Percentiles rank a stretch among this genome's conserved stretches.
phyloP scores from a whole-genome alignment of 2,329 filamentous ascomycete species.

The Aphanoascus verrucosus region DNA sequence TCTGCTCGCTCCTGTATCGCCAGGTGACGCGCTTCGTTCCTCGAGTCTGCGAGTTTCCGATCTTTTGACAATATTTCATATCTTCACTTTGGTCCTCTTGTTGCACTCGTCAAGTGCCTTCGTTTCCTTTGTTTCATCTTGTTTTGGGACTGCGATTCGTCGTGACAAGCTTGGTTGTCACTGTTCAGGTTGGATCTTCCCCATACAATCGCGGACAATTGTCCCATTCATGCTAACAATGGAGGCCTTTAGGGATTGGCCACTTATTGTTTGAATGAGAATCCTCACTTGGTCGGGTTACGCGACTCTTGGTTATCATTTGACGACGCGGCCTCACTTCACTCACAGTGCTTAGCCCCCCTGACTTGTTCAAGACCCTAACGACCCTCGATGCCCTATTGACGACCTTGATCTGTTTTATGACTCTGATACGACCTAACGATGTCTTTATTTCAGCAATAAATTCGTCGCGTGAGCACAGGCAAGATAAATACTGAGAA shows the following conservation, averaged over 20 bases:
- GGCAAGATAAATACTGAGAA: background rate
- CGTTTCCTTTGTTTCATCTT: slow-evolving; percentile 3
- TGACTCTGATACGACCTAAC: slow-evolving; percentile 6
- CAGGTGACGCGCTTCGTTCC: slow-evolving; percentile 5
- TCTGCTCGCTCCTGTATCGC: background rate
- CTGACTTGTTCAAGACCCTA: slow-evolving; percentile 1
- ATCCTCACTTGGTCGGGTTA: background rate
- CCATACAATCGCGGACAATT: slow-evolving; percentile 2
- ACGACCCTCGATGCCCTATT: slow-evolving; percentile 6
- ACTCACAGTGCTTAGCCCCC: background rate
- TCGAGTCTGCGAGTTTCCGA: slow-evolving; percentile 7
- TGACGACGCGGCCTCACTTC: background rate
- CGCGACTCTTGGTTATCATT: slow-evolving; percentile 1
- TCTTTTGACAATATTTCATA: background rate
- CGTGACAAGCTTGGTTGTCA: background rate
- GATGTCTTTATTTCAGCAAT: background rate
- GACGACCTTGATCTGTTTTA: slow-evolving; percentile 3
- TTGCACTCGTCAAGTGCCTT: slow-evolving; percentile 4
- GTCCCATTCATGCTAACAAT: slow-evolving; percentile 3
- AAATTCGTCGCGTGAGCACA: background rate
- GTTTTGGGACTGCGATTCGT: background rate
- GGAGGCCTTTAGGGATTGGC: background rate
- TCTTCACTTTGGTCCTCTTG: background rate
- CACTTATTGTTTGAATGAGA: background rate
- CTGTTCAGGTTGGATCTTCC: background rate